Percentiles rank a stretch among this genome's conserved stretches.
These are phyloP conservation scores for Alternaria sp. DNA, from an alignment of 2,329 filamentous ascomycete genomes.

Conservation along the genomic window DNA sequence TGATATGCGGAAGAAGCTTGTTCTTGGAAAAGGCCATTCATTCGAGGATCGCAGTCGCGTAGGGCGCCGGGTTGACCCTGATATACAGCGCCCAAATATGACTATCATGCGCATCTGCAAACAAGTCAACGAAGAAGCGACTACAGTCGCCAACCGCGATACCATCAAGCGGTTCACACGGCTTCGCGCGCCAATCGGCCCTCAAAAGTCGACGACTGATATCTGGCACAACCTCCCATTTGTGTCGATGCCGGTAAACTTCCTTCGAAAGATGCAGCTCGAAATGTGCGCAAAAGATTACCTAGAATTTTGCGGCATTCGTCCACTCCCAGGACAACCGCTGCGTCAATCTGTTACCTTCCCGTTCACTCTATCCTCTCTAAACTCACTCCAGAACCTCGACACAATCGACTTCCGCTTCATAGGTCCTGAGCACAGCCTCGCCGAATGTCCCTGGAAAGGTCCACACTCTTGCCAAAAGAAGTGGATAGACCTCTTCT, in stretches of 20 bases:
- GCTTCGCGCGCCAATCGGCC: neutral
- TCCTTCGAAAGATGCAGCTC: slow-evolving; percentile 21
- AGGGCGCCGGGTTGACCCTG: slow-evolving; percentile 18
- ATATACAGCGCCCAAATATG: slow-evolving; percentile 17
- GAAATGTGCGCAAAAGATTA: slow-evolving; percentile 20
- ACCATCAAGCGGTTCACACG: slow-evolving; percentile 17
- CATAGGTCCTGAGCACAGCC: slow-evolving; percentile 25
- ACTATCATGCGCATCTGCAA: slow-evolving; percentile 20
- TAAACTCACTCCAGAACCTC: slow-evolving; percentile 5
- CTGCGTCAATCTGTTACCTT: neutral
- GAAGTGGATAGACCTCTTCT: slow-evolving; percentile 25
- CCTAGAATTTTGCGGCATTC: slow-evolving; percentile 18
- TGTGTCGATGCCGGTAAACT: neutral
- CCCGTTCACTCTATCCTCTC: neutral
- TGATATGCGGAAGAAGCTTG: neutral
- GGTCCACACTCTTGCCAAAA: slow-evolving; percentile 24
- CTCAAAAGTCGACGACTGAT: neutral
- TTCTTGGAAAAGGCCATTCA: slow-evolving; percentile 14
- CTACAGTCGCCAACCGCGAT: neutral
- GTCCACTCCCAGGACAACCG: neutral
- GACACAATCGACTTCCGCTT: slow-evolving; percentile 27
- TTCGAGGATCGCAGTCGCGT: neutral
- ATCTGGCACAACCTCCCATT: neutral
- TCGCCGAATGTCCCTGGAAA: slow-evolving; percentile 23
- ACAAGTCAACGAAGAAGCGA: slow-evolving; percentile 12